phyloP scores from a whole-genome alignment of 1,284 basidiomycete genomes.

The Pyrrhoderma noxium region DNA sequence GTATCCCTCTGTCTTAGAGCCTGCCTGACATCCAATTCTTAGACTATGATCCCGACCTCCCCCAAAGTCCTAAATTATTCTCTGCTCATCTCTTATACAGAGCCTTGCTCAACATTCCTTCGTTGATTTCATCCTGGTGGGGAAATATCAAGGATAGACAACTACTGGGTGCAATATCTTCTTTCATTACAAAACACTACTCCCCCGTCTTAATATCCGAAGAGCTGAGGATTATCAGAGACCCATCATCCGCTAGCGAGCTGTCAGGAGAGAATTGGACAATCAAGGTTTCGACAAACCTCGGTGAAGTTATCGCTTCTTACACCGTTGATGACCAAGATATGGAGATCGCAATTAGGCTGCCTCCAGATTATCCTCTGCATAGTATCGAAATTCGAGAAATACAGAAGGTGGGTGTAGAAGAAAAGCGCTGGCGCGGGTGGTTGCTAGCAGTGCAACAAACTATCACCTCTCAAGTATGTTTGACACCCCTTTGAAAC shows the following conservation, averaged over 20 bases:
- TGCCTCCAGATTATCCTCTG: conserved; percentile 90
- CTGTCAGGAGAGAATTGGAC: conserved; percentile 78
- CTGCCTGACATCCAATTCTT: conserved; percentile 4
- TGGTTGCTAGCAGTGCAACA: conserved; percentile 95
- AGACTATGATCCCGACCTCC: conserved; percentile 58
- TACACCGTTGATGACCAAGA: conserved; percentile 94
- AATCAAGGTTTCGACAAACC: conserved; percentile 64
- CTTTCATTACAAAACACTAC: conserved; percentile 82
- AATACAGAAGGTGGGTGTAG: conserved; percentile 79
- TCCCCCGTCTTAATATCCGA: conserved; percentile 84
- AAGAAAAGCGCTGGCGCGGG: conserved; percentile 86
- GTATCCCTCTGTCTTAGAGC: conserved; percentile 2
- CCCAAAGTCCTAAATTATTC: conserved; percentile 59
- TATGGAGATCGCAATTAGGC: conserved; percentile 83
- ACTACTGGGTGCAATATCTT: conserved; percentile 66
- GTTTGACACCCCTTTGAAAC: conserved; percentile 24
- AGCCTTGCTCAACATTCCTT: conserved; percentile 73
- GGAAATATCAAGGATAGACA: conserved; percentile 86
- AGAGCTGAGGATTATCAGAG: conserved; percentile 74
- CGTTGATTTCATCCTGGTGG: conserved; percentile 81
- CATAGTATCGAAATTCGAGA: conserved; percentile 86
- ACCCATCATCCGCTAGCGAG: conserved; percentile 53
- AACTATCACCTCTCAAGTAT: conserved; percentile 79
- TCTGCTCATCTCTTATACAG: conserved; percentile 89
- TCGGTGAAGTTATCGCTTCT: conserved; percentile 71